Percentiles rank a stretch among this genome's conserved stretches.
These are phyloP conservation scores for Trichoderma sp. DNA, from an alignment of 2,329 filamentous ascomycete genomes.

Conservation along the genomic window DNA sequence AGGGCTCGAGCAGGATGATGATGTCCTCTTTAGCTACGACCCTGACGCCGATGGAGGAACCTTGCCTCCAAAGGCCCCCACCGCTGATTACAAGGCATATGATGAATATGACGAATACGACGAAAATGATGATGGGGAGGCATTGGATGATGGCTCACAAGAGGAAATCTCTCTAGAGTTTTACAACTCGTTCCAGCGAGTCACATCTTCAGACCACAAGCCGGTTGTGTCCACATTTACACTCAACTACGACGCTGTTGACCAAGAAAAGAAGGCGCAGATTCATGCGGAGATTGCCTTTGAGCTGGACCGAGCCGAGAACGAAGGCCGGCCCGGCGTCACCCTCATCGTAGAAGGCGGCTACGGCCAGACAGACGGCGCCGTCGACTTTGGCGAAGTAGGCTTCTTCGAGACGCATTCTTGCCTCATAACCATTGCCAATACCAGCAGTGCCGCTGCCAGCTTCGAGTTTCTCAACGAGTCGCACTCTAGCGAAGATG, in stretches of 20 bases:
- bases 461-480: constrained; percentile 78
- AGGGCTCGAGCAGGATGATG: constrained; percentile 77
- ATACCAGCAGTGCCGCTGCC: constrained; percentile 82
- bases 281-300: constrained; percentile 85
- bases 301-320: constrained; percentile 87
- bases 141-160: constrained; percentile 60
- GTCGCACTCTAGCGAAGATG: constrained; percentile 46
- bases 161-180: constrained; percentile 60
- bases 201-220: constrained; percentile 94
- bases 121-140: constrained; percentile 48
- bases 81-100: constrained; percentile 48
- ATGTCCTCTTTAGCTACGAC: constrained; percentile 89
- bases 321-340: constrained; percentile 80
- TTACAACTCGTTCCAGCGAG: constrained; percentile 85
- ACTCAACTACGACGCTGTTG: constrained; percentile 81
- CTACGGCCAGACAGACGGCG: constrained; percentile 48
- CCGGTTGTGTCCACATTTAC: constrained; percentile 82
- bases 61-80: constrained; percentile 39
- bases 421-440: constrained; percentile 79
- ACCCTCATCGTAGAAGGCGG: constrained; percentile 75
- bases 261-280: constrained; percentile 79
- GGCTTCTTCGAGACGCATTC: constrained; percentile 66
- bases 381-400: constrained; percentile 78
- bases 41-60: constrained; percentile 71
- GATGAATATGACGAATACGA: constrained; percentile 58